phyloP scores from a whole-genome alignment of 2,329 filamentous ascomycete species.

The Raffaelea ambrosiae region DNA sequence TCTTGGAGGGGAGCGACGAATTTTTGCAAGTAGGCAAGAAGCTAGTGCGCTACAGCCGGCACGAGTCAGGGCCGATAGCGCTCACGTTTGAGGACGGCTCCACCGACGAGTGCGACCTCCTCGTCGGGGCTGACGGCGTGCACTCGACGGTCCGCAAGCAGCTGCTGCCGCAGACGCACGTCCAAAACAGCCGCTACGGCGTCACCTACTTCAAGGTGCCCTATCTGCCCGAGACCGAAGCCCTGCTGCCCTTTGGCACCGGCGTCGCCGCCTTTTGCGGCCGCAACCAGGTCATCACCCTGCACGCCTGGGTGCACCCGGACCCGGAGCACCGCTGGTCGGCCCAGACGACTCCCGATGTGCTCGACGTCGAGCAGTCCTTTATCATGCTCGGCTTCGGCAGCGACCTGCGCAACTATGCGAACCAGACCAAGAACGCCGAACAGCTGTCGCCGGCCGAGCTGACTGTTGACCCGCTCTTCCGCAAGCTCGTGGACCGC shows the following conservation, averaged over 20 bases:
- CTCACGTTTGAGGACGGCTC: neutral
- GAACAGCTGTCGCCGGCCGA: neutral
- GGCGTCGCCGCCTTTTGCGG: neutral
- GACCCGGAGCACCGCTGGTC: neutral
- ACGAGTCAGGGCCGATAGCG: neutral
- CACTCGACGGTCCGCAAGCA: conserved; percentile 1
- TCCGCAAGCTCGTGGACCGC: neutral
- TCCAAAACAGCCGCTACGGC: neutral
- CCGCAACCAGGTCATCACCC: neutral
- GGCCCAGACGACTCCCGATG: neutral
- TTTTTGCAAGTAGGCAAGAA: neutral
- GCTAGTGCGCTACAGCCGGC: neutral
- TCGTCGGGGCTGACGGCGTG: conserved; percentile 4
- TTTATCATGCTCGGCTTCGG: conserved; percentile 2
- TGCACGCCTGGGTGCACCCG: conserved; percentile 1
- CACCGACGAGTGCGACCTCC: conserved; percentile 1
- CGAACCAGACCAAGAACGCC: neutral
- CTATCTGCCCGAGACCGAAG: neutral
- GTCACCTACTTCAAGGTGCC: conserved; percentile 1
- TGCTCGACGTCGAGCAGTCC: neutral
- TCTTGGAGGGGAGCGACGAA: neutral
- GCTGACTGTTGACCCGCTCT: neutral
- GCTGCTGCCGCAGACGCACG: neutral
- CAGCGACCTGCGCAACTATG: neutral
- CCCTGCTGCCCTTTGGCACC: neutral